phyloP scores from a whole-genome alignment of 345 rosid species.

The Hypericum perforatum region DNA sequence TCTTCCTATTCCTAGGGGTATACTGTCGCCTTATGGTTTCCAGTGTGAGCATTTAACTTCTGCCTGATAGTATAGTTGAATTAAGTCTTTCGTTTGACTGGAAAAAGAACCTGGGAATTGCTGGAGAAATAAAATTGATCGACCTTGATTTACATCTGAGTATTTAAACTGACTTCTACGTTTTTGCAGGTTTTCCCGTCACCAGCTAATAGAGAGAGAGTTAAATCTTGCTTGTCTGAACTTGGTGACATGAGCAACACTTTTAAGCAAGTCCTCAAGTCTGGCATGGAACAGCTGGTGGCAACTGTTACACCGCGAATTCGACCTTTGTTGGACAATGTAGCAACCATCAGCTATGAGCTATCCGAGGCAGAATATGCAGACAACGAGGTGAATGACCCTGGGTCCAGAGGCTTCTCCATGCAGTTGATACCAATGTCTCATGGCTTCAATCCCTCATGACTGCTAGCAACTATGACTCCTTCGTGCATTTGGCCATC shows the following conservation, averaged over 20 bases:
- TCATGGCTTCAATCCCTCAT: slow-evolving; percentile 88
- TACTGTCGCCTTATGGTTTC: too few species aligned
- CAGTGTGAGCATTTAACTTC: too few species aligned
- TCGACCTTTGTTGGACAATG: slow-evolving; percentile 74
- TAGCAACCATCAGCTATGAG: slow-evolving; percentile 86
- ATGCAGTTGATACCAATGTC: slow-evolving; percentile 71
- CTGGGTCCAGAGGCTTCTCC: slow-evolving; percentile 99
- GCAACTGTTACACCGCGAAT: slow-evolving; percentile 75
- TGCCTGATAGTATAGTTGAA: too few species aligned
- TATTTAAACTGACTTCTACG: slow-evolving; percentile 7
- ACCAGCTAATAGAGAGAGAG: slow-evolving; percentile 84
- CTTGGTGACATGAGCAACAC: slow-evolving; percentile 70
- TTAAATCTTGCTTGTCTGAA: slow-evolving; percentile 90
- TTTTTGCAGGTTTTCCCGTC: slow-evolving; percentile 68
- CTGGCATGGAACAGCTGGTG: slow-evolving; percentile 81
- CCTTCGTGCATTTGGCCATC: slow-evolving; percentile 67
- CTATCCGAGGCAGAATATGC: slow-evolving; percentile 89
- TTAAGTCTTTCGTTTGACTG: too few species aligned
- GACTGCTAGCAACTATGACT: slow-evolving; percentile 86
- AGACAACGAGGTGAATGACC: slow-evolving; percentile 94
- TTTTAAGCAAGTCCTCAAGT: slow-evolving; percentile 65
- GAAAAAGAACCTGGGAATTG: too few species aligned
- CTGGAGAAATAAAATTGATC: not conserved
- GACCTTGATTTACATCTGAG: not conserved
- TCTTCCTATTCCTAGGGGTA: too few species aligned